A percentile compares a stretch with the other conserved stretches of the same genome.
These are phyloP conservation scores for Curvularia eragrostidis DNA, from an alignment of 2,329 filamentous ascomycete genomes.

Conservation along the genomic window DNA sequence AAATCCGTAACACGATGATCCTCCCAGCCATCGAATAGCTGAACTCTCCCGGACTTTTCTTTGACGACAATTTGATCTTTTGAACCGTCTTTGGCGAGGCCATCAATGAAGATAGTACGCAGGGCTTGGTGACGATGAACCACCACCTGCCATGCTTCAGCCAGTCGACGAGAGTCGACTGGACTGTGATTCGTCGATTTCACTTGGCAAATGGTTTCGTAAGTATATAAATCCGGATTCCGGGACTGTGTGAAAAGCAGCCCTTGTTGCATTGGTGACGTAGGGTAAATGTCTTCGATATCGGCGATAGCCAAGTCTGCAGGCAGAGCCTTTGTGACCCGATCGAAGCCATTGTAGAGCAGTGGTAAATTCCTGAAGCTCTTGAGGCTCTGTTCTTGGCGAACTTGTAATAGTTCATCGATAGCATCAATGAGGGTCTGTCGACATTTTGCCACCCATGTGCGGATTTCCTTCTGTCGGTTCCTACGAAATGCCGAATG, in stretches of 20 bases:
- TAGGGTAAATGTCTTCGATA: slow-evolving; percentile 42
- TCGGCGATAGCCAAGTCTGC: slow-evolving; percentile 25
- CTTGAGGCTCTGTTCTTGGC: slow-evolving; percentile 35
- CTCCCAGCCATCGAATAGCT: slow-evolving; percentile 32
- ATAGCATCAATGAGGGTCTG: slow-evolving; percentile 41
- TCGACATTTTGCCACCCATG: slow-evolving; percentile 40
- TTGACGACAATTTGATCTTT: slow-evolving; percentile 46
- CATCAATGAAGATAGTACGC: slow-evolving; percentile 46
- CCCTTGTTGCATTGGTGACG: slow-evolving; percentile 43
- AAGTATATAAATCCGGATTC: slow-evolving; percentile 39
- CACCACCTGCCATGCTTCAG: slow-evolving; percentile 45
- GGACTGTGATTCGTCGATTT: slow-evolving; percentile 24
- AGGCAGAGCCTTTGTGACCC: slow-evolving; percentile 29
- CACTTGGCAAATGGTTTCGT: slow-evolving; percentile 41
- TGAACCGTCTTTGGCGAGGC: slow-evolving; percentile 39
- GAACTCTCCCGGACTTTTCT: slow-evolving; percentile 34
- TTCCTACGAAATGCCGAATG: slow-evolving; percentile 8
- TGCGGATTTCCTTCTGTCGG: slow-evolving; percentile 35
- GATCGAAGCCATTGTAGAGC: slow-evolving; percentile 40
- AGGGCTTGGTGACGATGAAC: slow-evolving; percentile 43
- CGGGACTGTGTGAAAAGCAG: slow-evolving; percentile 41
- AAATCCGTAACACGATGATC: slow-evolving; percentile 26
- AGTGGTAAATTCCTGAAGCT: slow-evolving; percentile 43
- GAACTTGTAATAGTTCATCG: slow-evolving; percentile 37
- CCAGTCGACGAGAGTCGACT: slow-evolving; percentile 37